These are phyloP conservation scores for Anacardium occidentale DNA, from an alignment of 345 rosid genomes.

Conservation along the genomic window DNA sequence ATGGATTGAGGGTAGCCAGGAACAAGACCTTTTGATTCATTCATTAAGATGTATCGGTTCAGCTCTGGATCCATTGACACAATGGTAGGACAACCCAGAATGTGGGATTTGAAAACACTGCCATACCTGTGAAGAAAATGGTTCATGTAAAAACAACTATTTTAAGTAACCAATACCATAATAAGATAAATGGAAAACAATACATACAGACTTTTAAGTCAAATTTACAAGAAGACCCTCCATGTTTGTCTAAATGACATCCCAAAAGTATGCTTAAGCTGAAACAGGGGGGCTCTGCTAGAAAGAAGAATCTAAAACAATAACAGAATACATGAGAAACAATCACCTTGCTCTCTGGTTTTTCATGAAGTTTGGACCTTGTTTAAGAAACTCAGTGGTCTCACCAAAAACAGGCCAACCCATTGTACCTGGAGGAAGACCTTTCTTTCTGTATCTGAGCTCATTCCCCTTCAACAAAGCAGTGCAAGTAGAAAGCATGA, in stretches of 20 bases:
- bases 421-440: conserved; percentile 96
- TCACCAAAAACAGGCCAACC: conserved; percentile 99
- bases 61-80: conserved; percentile 97
- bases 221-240: conserved; percentile 33
- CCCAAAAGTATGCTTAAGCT: background rate
- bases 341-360: conserved; percentile 74
- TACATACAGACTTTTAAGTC: background rate
- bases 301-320: no score
- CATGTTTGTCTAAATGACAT: background rate
- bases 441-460: conserved; percentile 64
- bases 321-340: background rate
- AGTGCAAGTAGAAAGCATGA: conserved; percentile 61
- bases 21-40: conserved; percentile 86
- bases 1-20: conserved; percentile 97
- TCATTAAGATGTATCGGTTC: conserved; percentile 77
- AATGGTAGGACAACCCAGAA: conserved; percentile 86
- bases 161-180: background rate
- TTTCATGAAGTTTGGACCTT: conserved; percentile 96
- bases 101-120: conserved; percentile 84
- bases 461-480: conserved; percentile 81
- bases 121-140: conserved; percentile 56
- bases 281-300: background rate
- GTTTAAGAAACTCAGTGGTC: conserved; percentile 92
- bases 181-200: background rate
- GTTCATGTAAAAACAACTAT: background rate